Evolutionary conservation across 306 rosid species (phyloP).

Genomic region (Quillaja saponaria): DNA sequence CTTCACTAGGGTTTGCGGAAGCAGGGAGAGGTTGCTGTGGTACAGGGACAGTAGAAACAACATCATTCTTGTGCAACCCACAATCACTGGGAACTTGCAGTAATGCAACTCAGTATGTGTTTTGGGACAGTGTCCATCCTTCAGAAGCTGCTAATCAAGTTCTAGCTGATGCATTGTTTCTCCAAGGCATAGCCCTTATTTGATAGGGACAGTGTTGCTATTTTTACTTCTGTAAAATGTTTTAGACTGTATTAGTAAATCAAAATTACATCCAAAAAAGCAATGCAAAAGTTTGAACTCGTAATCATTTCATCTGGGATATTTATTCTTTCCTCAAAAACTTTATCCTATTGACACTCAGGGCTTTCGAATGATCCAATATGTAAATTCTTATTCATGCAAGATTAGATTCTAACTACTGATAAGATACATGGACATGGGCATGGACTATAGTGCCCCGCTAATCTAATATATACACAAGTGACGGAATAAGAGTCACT

Average conservation of each 20-base stretch:
- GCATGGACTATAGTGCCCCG: constrained; percentile 17
- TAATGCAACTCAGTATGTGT: constrained; percentile 86
- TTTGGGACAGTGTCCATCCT: constrained; percentile 96
- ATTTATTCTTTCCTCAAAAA: neutral
- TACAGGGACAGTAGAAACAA: constrained; percentile 73
- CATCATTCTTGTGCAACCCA: constrained; percentile 74
- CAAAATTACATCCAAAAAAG: constrained; percentile 18
- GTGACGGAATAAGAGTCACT: constrained; percentile 16
- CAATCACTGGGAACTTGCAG: constrained; percentile 79
- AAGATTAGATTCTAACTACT: constrained; percentile 25
- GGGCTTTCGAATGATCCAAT: neutral
- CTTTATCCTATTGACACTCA: neutral
- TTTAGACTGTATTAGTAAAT: constrained; percentile 6
- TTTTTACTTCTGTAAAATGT: constrained; percentile 5
- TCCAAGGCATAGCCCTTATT: constrained; percentile 72
- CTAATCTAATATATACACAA: constrained; percentile 28
- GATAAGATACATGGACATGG: constrained; percentile 28
- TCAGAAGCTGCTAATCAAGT: constrained; percentile 83
- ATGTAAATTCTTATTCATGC: constrained; percentile 14
- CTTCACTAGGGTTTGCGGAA: constrained; percentile 63
- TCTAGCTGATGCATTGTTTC: constrained; percentile 72
- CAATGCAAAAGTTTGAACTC: constrained; percentile 29
- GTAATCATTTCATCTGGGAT: constrained; percentile 22
- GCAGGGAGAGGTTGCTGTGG: constrained; percentile 92
- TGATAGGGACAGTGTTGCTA: constrained; percentile 37